phyloP scores from a whole-genome alignment of 805 yeast species.

The Yamadazyma laniorum region DNA sequence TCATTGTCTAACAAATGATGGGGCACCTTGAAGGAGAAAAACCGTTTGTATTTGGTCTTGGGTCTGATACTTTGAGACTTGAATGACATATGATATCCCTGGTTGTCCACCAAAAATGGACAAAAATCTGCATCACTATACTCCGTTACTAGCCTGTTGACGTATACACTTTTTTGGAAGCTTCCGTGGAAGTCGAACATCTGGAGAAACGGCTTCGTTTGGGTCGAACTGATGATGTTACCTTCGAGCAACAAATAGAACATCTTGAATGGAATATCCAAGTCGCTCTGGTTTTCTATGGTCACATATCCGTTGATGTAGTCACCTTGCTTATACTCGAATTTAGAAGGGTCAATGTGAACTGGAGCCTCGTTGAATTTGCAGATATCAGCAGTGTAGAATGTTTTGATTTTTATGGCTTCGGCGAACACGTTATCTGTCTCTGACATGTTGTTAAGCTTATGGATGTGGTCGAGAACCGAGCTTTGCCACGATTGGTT shows the following conservation, averaged over 20 bases:
- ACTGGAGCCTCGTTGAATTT: conserved; percentile 25
- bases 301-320: conserved; percentile 55
- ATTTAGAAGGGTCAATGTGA: conserved; percentile 28
- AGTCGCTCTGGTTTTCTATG: conserved; percentile 39
- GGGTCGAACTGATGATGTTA: conserved; percentile 17
- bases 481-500: conserved; percentile 34
- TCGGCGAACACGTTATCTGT: conserved; percentile 26
- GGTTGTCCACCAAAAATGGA: conserved; percentile 4
- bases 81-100: conserved; percentile 7
- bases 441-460: conserved; percentile 30
- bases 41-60: conserved; percentile 28
- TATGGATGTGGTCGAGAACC: conserved; percentile 36
- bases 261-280: conserved; percentile 58
- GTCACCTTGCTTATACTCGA: conserved; percentile 68
- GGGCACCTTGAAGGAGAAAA: conserved; percentile 43
- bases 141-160: conserved; percentile 33
- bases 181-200: conserved; percentile 54
- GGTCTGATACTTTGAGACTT: conserved; percentile 1
- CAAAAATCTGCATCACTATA: conserved; percentile 7
- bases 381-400: conserved; percentile 36
- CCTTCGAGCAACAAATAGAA: conserved; percentile 61
- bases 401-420: conserved; percentile 25
- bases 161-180: conserved; percentile 38
- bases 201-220: conserved; percentile 34
- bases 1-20: conserved; percentile 34